These are phyloP conservation scores for Gloeostereum incarnatum DNA, from an alignment of 768 basidiomycete genomes.

Conservation along the genomic window DNA sequence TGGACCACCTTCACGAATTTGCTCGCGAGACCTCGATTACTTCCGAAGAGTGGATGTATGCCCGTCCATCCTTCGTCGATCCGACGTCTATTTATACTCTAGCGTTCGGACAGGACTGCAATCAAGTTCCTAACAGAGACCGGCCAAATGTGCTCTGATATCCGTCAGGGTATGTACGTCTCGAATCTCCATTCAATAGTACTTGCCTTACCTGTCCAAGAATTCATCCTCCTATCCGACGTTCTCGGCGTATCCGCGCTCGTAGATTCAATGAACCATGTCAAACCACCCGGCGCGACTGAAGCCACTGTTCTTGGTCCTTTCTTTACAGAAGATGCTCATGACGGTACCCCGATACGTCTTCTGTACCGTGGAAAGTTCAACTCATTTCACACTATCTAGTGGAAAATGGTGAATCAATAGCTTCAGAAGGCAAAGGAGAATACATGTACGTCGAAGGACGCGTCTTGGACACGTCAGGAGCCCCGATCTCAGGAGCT, in stretches of 20 bases:
- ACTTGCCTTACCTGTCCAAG: slow-evolving; percentile 16
- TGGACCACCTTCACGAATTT: slow-evolving; percentile 68
- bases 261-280: slow-evolving; percentile 69
- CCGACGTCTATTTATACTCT: slow-evolving; percentile 2
- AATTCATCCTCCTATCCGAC: slow-evolving; percentile 85
- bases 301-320: slow-evolving; percentile 76
- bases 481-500: slow-evolving; percentile 56
- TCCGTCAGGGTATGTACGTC: slow-evolving; percentile 41
- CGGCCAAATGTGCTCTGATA: slow-evolving; percentile 63
- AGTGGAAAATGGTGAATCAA: slow-evolving; percentile 66
- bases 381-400: slow-evolving; percentile 1
- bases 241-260: slow-evolving; percentile 70
- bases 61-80: neutral
- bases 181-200: neutral
- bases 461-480: slow-evolving; percentile 49
- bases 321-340: slow-evolving; percentile 73
- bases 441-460: slow-evolving; percentile 80
- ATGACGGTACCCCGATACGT: slow-evolving; percentile 46
- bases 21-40: slow-evolving; percentile 67
- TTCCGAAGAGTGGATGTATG: slow-evolving; percentile 78
- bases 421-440: slow-evolving; percentile 84
- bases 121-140: slow-evolving; percentile 71
- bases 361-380: neutral
- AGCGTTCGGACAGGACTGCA: slow-evolving; percentile 28
- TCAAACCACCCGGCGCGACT: slow-evolving; percentile 50